Evolutionary conservation across 2,329 filamentous ascomycete species (phyloP).

Genomic region (Tolypocladium endophyticum): DNA sequence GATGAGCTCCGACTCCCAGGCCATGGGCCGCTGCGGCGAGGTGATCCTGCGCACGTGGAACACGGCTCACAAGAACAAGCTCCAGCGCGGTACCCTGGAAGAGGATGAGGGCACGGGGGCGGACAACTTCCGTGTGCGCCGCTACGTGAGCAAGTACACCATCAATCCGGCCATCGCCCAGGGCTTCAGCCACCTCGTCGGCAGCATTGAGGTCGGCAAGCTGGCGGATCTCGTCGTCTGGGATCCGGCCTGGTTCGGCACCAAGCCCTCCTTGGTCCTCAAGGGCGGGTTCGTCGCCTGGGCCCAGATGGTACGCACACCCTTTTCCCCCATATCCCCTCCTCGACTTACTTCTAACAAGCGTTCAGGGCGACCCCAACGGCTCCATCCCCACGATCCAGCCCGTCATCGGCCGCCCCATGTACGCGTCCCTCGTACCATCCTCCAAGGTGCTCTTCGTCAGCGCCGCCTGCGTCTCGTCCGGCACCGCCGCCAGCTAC

Average conservation of each 20-base stretch:
- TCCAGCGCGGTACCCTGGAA: constrained; percentile 63
- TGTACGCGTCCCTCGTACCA: constrained; percentile 72
- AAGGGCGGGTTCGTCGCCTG: constrained; percentile 83
- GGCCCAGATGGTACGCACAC: constrained; percentile 62
- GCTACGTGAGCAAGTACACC: constrained; percentile 93
- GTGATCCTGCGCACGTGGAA: constrained; percentile 92
- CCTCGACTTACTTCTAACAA: not conserved
- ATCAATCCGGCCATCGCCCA: constrained; percentile 89
- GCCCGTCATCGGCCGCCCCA: constrained; percentile 71
- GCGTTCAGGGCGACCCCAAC: constrained; percentile 60
- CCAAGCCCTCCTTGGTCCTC: constrained; percentile 70
- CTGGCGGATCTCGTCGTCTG: constrained; percentile 83
- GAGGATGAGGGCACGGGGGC: constrained; percentile 72
- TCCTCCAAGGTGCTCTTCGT: constrained; percentile 73
- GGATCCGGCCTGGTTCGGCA: constrained; percentile 76
- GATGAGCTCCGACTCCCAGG: constrained; percentile 93
- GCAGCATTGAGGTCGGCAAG: constrained; percentile 81
- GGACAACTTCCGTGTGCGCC: constrained; percentile 86
- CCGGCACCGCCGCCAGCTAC: constrained; percentile 60
- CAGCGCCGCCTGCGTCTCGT: constrained; percentile 57
- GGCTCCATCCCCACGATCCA: constrained; percentile 82
- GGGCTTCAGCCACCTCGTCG: constrained; percentile 79
- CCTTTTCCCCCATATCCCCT: not conserved
- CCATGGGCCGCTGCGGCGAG: constrained; percentile 93
- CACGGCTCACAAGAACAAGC: constrained; percentile 93